These are phyloP conservation scores for Pestalotiopsis sp. DNA, from an alignment of 2,329 filamentous ascomycete genomes.

Conservation along the genomic window DNA sequence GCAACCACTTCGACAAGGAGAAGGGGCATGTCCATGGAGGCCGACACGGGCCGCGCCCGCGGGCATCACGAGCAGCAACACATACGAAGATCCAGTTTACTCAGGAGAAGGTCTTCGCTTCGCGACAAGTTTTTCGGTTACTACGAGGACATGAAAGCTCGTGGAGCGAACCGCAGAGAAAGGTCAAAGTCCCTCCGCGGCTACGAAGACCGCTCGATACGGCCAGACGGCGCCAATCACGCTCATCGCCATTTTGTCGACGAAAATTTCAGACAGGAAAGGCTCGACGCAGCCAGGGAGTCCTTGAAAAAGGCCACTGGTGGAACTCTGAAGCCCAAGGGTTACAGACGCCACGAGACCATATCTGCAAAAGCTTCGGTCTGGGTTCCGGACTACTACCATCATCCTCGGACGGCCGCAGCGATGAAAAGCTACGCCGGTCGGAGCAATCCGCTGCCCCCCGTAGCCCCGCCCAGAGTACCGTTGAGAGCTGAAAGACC, in stretches of 20 bases:
- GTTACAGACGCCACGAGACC: neutral
- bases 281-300: neutral
- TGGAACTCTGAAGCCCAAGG: neutral
- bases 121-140: conserved; percentile 1
- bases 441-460: neutral
- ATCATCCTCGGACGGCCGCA: neutral
- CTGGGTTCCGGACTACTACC: conserved; percentile 2
- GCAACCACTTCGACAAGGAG: neutral
- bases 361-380: neutral
- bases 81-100: conserved; percentile 5
- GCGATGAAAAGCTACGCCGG: neutral
- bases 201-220: conserved; percentile 9
- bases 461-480: neutral
- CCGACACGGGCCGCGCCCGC: neutral
- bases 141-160: conserved; percentile 5
- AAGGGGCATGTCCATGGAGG: conserved; percentile 5
- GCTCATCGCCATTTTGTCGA: conserved; percentile 6
- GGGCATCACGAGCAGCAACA: neutral
- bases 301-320: neutral
- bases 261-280: conserved; percentile 10
- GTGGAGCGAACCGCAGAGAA: conserved; percentile 2
- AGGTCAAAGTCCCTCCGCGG: neutral
- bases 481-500: neutral
- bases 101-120: conserved; percentile 8
- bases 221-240: neutral